These are phyloP conservation scores for Coffea humblotiana DNA, from an alignment of 305 asterid genomes.

Conservation along the genomic window DNA sequence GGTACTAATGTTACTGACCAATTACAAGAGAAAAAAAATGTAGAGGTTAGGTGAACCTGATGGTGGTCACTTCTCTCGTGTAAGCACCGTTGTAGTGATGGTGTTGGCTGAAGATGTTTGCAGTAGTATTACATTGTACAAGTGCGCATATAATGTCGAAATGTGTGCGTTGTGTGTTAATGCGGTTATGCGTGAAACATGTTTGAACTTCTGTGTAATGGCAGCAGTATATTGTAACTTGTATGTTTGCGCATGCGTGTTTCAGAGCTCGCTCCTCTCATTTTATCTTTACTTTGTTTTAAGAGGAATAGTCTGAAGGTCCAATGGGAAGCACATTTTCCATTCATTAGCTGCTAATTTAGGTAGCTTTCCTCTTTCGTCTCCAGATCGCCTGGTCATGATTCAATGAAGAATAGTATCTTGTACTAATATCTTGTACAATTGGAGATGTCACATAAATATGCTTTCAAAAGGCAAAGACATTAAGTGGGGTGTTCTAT, in stretches of 20 bases:
- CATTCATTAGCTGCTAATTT: too few relatives aligned
- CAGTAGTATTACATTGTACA: slow-evolving; percentile 5
- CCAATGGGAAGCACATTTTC: too few relatives aligned
- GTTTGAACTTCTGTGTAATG: slow-evolving; percentile 3
- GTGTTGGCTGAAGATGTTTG: slow-evolving; percentile 16
- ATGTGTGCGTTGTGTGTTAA: slow-evolving; percentile 26
- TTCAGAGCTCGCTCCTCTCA: background rate
- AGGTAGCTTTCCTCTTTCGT: too few relatives aligned
- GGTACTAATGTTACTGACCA: slow-evolving; percentile 37
- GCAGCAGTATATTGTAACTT: background rate
- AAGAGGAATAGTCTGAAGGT: background rate
- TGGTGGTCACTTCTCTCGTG: slow-evolving; percentile 19
- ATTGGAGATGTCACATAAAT: too few relatives aligned
- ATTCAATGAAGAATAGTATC: too few relatives aligned
- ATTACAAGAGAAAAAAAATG: slow-evolving; percentile 29
- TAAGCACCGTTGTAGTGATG: slow-evolving; percentile 27
- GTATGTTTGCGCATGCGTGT: background rate
- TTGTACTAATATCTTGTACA: too few relatives aligned
- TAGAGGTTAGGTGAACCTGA: slow-evolving; percentile 43
- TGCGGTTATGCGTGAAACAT: background rate
- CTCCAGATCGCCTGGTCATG: too few relatives aligned
- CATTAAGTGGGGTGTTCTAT: too few relatives aligned
- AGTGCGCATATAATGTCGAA: slow-evolving; percentile 2
- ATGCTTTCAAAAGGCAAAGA: too few relatives aligned
- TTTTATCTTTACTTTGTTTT: background rate